phyloP scores from a whole-genome alignment of 371 early-diverging fungal species.

The Mucor plumbeus region DNA sequence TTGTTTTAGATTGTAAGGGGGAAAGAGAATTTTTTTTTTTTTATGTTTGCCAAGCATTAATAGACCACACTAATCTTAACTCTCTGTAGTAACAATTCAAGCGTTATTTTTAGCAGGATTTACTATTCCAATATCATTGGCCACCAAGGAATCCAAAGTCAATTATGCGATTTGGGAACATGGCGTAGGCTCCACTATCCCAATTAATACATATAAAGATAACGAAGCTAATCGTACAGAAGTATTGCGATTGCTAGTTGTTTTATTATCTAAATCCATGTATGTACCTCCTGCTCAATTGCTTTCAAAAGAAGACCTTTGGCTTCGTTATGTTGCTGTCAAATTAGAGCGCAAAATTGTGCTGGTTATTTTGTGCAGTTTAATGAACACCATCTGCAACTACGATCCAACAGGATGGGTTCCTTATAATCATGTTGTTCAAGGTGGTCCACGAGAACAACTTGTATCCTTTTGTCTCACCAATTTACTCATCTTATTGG shows the following conservation, averaged over 20 bases:
- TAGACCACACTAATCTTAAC: not conserved
- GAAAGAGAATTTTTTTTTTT: not conserved
- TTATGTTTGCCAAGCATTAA: not conserved
- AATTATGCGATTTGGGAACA: constrained; percentile 86
- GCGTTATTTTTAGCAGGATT: constrained; percentile 80
- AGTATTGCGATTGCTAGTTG: constrained; percentile 74
- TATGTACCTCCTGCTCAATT: constrained; percentile 74
- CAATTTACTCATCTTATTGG: constrained; percentile 70
- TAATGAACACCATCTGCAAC: constrained; percentile 78
- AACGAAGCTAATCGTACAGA: constrained; percentile 76
- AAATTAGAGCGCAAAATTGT: constrained; percentile 77
- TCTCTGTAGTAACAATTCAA: constrained; percentile 37
- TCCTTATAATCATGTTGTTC: constrained; percentile 85
- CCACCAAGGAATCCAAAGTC: constrained; percentile 54
- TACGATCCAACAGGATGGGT: constrained; percentile 89
- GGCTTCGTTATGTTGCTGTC: constrained; percentile 61
- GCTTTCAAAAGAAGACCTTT: constrained; percentile 60
- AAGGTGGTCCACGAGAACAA: constrained; percentile 72
- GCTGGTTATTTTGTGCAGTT: constrained; percentile 78
- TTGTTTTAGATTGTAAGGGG: constrained; percentile 40
- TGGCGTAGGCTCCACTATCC: constrained; percentile 71
- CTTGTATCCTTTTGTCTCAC: constrained; percentile 74
- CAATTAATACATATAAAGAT: constrained; percentile 74
- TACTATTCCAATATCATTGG: constrained; percentile 71
- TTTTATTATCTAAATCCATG: constrained; percentile 79